These are phyloP conservation scores for Gilbertella persicaria DNA, from an alignment of 371 early-diverging fungal genomes.

Conservation along the genomic window DNA sequence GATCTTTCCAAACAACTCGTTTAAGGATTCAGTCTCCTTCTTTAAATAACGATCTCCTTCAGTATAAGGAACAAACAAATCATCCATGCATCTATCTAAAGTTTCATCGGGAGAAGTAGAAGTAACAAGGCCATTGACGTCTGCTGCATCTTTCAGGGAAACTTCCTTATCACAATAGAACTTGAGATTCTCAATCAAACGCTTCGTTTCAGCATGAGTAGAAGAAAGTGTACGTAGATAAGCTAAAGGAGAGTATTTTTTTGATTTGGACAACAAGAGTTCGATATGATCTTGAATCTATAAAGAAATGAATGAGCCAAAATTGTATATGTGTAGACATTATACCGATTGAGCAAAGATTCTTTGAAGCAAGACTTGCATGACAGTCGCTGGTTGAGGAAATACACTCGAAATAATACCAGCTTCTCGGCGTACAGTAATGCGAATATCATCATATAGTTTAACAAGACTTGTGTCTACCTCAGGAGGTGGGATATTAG, in stretches of 20 bases:
- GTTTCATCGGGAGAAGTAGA: constrained; percentile 59
- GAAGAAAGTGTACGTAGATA: constrained; percentile 81
- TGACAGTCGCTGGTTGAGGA: constrained; percentile 87
- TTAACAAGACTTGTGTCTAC: constrained; percentile 77
- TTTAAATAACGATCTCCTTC: constrained; percentile 85
- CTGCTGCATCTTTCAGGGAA: constrained; percentile 24
- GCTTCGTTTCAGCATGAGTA: constrained; percentile 75
- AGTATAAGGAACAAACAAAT: constrained; percentile 93
- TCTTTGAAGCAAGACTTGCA: constrained; percentile 91
- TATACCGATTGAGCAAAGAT: constrained; percentile 93
- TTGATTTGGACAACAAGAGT: constrained; percentile 68
- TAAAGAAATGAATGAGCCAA: neutral
- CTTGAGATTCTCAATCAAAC: constrained; percentile 76
- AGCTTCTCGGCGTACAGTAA: constrained; percentile 85
- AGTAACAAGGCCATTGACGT: constrained; percentile 38
- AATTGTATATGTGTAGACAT: constrained; percentile 3
- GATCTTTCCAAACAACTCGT: constrained; percentile 63
- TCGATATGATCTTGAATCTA: constrained; percentile 90
- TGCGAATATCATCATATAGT: constrained; percentile 81
- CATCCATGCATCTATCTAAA: constrained; percentile 88
- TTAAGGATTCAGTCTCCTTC: constrained; percentile 69
- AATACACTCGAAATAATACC: constrained; percentile 88
- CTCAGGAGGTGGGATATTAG: constrained; percentile 61
- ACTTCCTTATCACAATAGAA: constrained; percentile 60
- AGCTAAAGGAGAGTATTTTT: constrained; percentile 67